Conservation (phyloP, 192 early-diverging fungal genomes). For the Gryganskiella cystojenkinii region DNA sequence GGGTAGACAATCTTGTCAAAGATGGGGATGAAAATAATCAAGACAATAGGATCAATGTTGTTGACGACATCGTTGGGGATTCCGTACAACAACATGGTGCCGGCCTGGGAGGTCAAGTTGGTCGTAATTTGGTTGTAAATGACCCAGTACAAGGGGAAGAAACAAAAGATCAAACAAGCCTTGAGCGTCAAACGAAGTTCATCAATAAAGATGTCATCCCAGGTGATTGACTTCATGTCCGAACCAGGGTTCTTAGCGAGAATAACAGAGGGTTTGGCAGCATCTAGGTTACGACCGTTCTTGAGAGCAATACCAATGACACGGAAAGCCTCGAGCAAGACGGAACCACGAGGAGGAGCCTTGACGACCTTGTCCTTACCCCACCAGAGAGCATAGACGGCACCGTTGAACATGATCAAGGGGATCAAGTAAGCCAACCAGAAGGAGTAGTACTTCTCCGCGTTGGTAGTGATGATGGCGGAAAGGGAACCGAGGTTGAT, state of each 20-base stretch:
- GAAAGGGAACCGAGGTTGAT: slow-evolving; percentile 78
- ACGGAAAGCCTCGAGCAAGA: slow-evolving; percentile 63
- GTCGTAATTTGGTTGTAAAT: slow-evolving; percentile 72
- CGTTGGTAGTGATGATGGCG: slow-evolving; percentile 64
- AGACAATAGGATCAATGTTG: slow-evolving; percentile 72
- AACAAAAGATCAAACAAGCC: slow-evolving; percentile 76
- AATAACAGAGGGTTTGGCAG: slow-evolving; percentile 69
- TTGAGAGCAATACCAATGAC: slow-evolving; percentile 46
- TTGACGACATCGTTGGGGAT: slow-evolving; percentile 77
- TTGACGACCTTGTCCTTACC: slow-evolving; percentile 65
- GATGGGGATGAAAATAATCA: slow-evolving; percentile 78
- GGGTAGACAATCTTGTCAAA: slow-evolving; percentile 75
- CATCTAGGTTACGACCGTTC: slow-evolving; percentile 64
- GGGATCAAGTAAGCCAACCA: slow-evolving; percentile 69
- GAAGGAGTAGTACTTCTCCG: slow-evolving; percentile 70
- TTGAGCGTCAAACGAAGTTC: slow-evolving; percentile 68
- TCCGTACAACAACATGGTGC: slow-evolving; percentile 63
- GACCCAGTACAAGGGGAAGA: slow-evolving; percentile 82
- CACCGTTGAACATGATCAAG: slow-evolving; percentile 63
- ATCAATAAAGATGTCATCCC: slow-evolving; percentile 80
- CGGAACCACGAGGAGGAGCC: slow-evolving; percentile 68
- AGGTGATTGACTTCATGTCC: slow-evolving; percentile 51
- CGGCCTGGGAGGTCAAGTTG: slow-evolving; percentile 71
- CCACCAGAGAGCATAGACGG: slow-evolving; percentile 58
- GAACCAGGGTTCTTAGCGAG: slow-evolving; percentile 25